phyloP scores from a whole-genome alignment of 345 rosid species.

The Pistacia vera region DNA sequence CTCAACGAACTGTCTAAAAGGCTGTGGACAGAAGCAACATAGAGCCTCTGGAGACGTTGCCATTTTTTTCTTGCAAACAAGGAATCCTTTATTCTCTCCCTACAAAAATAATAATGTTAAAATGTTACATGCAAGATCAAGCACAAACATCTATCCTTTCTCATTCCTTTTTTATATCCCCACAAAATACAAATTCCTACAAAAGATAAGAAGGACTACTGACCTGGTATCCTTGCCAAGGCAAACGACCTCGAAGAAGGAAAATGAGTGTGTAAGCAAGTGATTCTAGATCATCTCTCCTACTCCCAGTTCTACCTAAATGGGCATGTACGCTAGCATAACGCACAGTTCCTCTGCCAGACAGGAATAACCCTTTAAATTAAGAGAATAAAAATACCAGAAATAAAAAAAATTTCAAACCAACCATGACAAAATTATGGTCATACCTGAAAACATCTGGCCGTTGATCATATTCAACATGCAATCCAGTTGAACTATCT shows the following conservation, averaged over 20 bases:
- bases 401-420: not conserved
- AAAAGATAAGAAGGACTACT: slow-evolving; percentile 12
- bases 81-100: slow-evolving; percentile 79
- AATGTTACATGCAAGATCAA: not conserved
- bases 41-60: slow-evolving; percentile 58
- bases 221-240: slow-evolving; percentile 86
- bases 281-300: slow-evolving; percentile 86
- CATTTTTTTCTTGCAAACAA: slow-evolving; percentile 84
- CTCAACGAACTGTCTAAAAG: slow-evolving; percentile 65
- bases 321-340: slow-evolving; percentile 85
- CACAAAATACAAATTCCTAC: not conserved
- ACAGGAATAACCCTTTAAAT: not conserved
- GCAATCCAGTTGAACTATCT: slow-evolving; percentile 52
- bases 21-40: slow-evolving; percentile 63
- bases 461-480: slow-evolving; percentile 77
- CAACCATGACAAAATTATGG: slow-evolving; percentile 3
- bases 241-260: slow-evolving; percentile 77
- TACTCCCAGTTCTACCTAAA: slow-evolving; percentile 71
- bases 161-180: not conserved
- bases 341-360: slow-evolving; percentile 76
- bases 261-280: slow-evolving; percentile 84
- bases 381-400: not conserved
- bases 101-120: slow-evolving; percentile 19
- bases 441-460: slow-evolving; percentile 78
- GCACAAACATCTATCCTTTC: not conserved